Percentiles rank a stretch among this genome's conserved stretches.
Evolutionary conservation across 768 basidiomycete species (phyloP).

Genomic region (Panaeolus cyanescens): DNA sequence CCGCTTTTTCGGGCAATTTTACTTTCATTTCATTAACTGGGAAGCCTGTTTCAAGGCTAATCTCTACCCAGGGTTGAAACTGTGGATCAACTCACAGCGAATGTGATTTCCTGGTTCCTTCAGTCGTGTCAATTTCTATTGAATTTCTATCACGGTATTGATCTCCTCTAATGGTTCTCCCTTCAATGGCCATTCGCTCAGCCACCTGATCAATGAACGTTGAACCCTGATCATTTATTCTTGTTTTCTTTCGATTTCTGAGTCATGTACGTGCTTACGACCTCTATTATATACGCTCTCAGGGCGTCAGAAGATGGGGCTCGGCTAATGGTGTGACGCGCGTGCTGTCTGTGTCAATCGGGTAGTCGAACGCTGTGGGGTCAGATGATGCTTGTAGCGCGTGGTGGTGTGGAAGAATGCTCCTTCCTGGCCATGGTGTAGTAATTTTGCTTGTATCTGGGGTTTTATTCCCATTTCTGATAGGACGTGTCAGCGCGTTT

Average conservation of each 20-base stretch:
- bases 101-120: neutral
- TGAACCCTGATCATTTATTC: neutral
- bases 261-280: neutral
- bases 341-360: neutral
- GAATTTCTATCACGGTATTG: neutral
- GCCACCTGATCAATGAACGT: neutral
- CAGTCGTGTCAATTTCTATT: neutral
- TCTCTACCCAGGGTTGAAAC: neutral
- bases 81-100: neutral
- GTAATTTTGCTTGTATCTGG: neutral
- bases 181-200: neutral
- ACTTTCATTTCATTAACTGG: neutral
- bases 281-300: neutral
- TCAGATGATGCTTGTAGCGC: conserved; percentile 1
- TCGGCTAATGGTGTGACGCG: neutral
- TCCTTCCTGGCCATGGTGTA: neutral
- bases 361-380: neutral
- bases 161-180: neutral
- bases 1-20: neutral
- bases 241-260: neutral
- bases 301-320: neutral
- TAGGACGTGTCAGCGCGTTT: neutral
- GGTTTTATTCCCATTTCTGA: neutral
- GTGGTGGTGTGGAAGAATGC: neutral
- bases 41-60: neutral